Conservation (phyloP, 345 rosid species). For the Syzygium grande region DNA sequence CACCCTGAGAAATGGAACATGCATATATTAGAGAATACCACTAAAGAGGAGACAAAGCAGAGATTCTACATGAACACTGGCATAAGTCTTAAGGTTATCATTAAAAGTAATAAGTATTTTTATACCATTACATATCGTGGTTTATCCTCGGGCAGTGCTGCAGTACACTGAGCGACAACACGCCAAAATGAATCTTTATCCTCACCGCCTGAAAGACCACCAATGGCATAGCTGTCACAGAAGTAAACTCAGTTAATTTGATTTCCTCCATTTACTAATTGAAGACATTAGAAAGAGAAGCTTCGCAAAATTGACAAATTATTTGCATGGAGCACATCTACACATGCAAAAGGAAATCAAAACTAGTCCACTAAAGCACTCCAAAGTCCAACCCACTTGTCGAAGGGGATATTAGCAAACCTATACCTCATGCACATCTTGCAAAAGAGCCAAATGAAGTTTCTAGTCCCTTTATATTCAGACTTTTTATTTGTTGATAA, state of each 20-base stretch:
- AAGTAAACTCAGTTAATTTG: constrained; percentile 8
- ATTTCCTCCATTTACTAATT: background rate
- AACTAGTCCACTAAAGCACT: background rate
- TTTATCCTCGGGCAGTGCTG: constrained; percentile 65
- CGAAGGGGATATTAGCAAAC: background rate
- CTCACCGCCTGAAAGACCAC: constrained; percentile 90
- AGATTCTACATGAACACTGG: background rate
- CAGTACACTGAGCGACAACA: constrained; percentile 82
- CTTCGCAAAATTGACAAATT: background rate
- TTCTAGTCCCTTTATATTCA: background rate
- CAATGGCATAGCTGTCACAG: constrained; percentile 74
- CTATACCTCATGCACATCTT: background rate
- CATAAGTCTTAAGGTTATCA: background rate
- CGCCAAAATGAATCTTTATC: constrained; percentile 90
- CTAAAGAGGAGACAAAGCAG: background rate
- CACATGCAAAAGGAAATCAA: background rate
- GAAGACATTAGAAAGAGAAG: background rate
- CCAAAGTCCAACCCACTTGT: background rate
- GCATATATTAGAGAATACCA: background rate
- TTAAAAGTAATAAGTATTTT: background rate
- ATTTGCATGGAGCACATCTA: background rate
- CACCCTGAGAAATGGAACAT: constrained; percentile 40
- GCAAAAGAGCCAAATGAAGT: background rate
- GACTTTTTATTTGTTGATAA: background rate
- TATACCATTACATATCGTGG: constrained; percentile 81